A percentile compares a stretch with the other conserved stretches of the same genome.
Evolutionary conservation across 306 rosid genomes (phyloP).

Genomic region (Luffa acutangula): DNA sequence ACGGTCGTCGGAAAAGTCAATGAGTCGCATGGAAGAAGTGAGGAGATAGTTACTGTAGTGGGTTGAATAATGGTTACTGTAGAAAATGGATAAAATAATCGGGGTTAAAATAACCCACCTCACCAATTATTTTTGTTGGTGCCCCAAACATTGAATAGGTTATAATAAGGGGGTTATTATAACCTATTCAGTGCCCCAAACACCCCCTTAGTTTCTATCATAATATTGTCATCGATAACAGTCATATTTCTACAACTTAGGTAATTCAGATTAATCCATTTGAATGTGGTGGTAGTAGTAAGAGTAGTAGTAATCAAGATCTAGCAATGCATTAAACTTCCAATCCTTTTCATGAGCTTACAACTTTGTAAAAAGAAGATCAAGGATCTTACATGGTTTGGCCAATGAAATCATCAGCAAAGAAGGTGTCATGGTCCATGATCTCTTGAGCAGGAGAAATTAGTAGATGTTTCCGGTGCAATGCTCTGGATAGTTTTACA

Average conservation of each 20-base stretch:
- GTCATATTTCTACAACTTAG: not conserved
- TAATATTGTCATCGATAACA: not conserved
- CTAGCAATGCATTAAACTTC: not conserved
- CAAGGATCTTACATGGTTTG: slow-evolving; percentile 48
- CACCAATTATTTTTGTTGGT: too few species aligned
- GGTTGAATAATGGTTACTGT: too few species aligned
- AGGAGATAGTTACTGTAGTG: too few species aligned
- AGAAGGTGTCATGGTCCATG: slow-evolving; percentile 71
- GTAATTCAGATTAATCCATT: not conserved
- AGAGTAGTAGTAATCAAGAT: not conserved
- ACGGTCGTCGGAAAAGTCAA: too few species aligned
- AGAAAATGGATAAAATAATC: too few species aligned
- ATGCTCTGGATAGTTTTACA: too few species aligned
- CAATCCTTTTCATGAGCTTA: not conserved
- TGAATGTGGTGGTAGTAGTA: not conserved
- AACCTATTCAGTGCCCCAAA: too few species aligned
- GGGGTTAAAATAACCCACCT: too few species aligned
- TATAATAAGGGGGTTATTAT: too few species aligned
- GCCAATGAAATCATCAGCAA: slow-evolving; percentile 61
- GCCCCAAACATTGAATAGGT: too few species aligned
- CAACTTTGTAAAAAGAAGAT: not conserved
- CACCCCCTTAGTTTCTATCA: not conserved
- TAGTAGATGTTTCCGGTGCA: too few species aligned
- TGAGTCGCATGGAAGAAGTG: too few species aligned
- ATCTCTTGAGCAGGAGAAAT: slow-evolving; percentile 50